Base-by-base conservation (phyloP, 129 eudicot genomes). In the Flaveria robusta region DNA sequence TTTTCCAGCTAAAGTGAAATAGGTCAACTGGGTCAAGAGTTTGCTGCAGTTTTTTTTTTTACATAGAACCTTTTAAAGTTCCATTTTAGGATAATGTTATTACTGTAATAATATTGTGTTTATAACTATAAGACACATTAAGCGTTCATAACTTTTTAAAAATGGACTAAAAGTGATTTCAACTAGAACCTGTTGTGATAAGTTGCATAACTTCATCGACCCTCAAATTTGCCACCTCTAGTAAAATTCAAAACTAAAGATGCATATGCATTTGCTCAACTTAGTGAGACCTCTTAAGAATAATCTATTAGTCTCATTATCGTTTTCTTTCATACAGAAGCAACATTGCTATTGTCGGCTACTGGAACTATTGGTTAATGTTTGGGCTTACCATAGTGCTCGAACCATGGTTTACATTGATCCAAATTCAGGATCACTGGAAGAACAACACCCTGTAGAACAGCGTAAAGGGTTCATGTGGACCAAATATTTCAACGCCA, bases 361-460 rank as follows among this genome's bases (percentile, higher is more conserved):
- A 26, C 24, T 91, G 77, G 97, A 91, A 75, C 85, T 89, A 14
- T 27, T 94, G 74, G 99, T 94, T 66, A 94, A 94, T 54, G 97
- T 94, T 2, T 94, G 99, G 99, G 99, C 97, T 56, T 94, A 91
- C 86, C 99, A 91, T 43, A 87, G 97, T 78, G 96, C 82, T 50
- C 81, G 99, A 20, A 89, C 74, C 71, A 91, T 94, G 96, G 85
- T 91, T 29, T 94, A 89, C 83, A 78, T 94, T 2, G 83, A 94
- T 71, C 99, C 99, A 42, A 79, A 83, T 65, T 82, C 94, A 1
- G 99, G 99, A 24, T 69, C 77, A 24, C 26, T 94, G 70, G 77
- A 85, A 89, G 99, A 94, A 77, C 97, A 94, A 24, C 99, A 94
- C 76, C 90, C 85, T 5, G 79, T 94, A 43, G 93, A 87, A 52